Percentiles rank a stretch among this genome's conserved stretches.
Evolutionary conservation across 371 early-diverging fungal genomes (phyloP).

Genomic region (Mucor piriformis): DNA sequence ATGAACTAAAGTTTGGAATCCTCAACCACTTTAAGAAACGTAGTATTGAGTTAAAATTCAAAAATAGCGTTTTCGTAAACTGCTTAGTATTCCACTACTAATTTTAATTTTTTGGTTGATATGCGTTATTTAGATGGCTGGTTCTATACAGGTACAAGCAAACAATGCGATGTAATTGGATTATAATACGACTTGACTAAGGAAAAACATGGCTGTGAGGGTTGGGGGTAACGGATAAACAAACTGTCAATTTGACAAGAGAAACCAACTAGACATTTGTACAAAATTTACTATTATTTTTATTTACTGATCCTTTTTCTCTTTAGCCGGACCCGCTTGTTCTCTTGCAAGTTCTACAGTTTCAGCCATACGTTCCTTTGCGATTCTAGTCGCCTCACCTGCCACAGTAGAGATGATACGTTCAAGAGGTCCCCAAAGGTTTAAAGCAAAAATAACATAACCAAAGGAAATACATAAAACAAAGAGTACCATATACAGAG

Average conservation of each 20-base stretch:
- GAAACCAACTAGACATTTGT: neutral
- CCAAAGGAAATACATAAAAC: slow-evolving; percentile 56
- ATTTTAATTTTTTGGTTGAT: no score
- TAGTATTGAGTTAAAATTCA: no score
- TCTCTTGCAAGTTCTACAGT: slow-evolving; percentile 6
- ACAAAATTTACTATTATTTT: neutral
- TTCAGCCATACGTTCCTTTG: slow-evolving; percentile 20
- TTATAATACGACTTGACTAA: no score
- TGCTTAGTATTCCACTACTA: no score
- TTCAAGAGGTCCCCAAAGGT: slow-evolving; percentile 69
- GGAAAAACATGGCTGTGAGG: no score
- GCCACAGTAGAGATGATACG: slow-evolving; percentile 46
- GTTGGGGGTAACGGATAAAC: no score
- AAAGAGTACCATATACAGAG: slow-evolving; percentile 78
- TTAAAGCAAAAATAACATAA: slow-evolving; percentile 64
- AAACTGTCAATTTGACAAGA: neutral
- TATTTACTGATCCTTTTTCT: neutral
- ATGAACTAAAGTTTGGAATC: no score
- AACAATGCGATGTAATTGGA: no score
- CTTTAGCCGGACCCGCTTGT: slow-evolving; percentile 2
- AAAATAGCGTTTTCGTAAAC: no score
- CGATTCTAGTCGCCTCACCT: slow-evolving; percentile 47
- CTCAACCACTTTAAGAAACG: no score
- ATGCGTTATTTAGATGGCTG: no score
- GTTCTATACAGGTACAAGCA: no score